Conservation (phyloP, 768 basidiomycete species). For the Tephrocybe sp. region DNA sequence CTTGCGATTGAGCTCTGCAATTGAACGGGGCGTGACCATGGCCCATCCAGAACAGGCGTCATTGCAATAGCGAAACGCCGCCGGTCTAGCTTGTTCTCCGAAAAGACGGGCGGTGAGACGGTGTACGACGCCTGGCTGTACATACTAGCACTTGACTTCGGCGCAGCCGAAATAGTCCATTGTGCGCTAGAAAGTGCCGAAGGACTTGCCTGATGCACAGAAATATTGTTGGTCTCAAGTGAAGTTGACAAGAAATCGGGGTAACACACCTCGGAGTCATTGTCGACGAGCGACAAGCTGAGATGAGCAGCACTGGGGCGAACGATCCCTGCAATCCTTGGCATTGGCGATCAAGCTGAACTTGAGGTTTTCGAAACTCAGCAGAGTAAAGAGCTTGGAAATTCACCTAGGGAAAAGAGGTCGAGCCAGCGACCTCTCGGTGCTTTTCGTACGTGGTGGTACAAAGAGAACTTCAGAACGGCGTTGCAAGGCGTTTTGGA, state of each 20-base stretch:
- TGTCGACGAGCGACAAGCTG: constrained; percentile 11
- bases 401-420: constrained; percentile 1
- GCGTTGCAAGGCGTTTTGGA: neutral
- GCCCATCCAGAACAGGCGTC: constrained; percentile 18
- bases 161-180: constrained; percentile 17
- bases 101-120: constrained; percentile 13
- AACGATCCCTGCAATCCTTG: constrained; percentile 5
- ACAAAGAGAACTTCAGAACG: neutral
- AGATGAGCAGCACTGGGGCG: constrained; percentile 14
- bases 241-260: neutral
- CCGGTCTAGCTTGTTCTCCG: constrained; percentile 15
- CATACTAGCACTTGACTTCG: constrained; percentile 19
- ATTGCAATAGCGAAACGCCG: constrained; percentile 20
- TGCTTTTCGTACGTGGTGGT: constrained; percentile 1
- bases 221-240: neutral
- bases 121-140: constrained; percentile 23
- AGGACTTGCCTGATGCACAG: constrained; percentile 12
- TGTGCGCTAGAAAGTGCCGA: constrained; percentile 11
- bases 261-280: constrained; percentile 5
- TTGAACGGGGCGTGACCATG: constrained; percentile 9
- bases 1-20: constrained; percentile 2
- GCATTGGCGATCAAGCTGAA: no score
- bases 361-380: no score
- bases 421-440: constrained; percentile 17
- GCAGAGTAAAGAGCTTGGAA: no score